phyloP scores from a whole-genome alignment of 495 filamentous ascomycete species.

The Stereocaulon alpinum region DNA sequence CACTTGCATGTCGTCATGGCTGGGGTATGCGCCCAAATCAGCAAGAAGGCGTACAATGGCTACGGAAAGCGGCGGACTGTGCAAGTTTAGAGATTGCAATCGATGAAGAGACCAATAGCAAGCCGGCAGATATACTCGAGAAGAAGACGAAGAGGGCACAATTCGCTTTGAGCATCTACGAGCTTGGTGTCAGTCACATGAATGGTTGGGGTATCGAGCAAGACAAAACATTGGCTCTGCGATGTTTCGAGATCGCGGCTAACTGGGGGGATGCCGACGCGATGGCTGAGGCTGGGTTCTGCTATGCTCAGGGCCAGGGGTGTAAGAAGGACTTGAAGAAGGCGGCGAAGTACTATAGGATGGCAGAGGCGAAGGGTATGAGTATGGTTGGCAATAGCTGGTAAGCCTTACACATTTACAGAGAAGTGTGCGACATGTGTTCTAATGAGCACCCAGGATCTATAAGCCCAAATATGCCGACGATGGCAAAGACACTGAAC shows the following conservation, averaged over 20 bases:
- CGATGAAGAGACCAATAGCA: constrained; percentile 54
- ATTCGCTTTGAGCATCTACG: constrained; percentile 90
- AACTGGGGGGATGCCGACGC: constrained; percentile 97
- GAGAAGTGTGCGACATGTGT: not conserved
- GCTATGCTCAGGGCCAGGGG: constrained; percentile 73
- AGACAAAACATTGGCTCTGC: constrained; percentile 75
- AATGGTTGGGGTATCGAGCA: constrained; percentile 96
- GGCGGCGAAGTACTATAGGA: constrained; percentile 79
- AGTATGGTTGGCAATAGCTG: constrained; percentile 97
- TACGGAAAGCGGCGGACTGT: constrained; percentile 79
- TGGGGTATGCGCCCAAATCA: constrained; percentile 95
- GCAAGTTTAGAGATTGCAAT: constrained; percentile 72
- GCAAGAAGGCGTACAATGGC: constrained; percentile 79
- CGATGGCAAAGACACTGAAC: constrained; percentile 34
- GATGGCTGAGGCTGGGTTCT: constrained; percentile 77
- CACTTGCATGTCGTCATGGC: constrained; percentile 90
- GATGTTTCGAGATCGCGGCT: constrained; percentile 93
- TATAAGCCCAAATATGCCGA: constrained; percentile 86
- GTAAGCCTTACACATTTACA: constrained; percentile 42
- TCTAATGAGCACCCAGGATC: constrained; percentile 49
- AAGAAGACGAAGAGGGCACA: constrained; percentile 75
- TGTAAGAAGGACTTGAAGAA: constrained; percentile 95
- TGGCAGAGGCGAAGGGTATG: constrained; percentile 85
- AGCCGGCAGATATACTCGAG: constrained; percentile 51
- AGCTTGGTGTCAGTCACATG: constrained; percentile 92